phyloP scores from a whole-genome alignment of 495 filamentous ascomycete species.

The Aspergillus bridgeri region DNA sequence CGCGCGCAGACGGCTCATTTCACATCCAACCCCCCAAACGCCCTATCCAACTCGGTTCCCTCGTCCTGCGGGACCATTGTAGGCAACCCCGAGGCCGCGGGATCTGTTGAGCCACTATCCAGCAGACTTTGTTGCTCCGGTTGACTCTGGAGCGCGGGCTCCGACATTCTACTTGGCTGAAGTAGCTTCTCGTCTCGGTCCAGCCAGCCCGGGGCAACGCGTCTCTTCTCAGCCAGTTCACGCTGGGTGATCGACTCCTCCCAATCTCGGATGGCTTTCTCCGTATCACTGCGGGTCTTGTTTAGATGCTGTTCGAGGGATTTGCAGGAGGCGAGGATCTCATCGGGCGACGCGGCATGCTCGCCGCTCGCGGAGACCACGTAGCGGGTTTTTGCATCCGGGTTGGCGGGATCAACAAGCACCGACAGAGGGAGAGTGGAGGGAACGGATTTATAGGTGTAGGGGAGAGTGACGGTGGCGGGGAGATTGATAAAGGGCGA shows the following conservation, averaged over 20 bases:
- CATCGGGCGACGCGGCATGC: slow-evolving; percentile 74
- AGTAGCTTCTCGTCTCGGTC: slow-evolving; percentile 84
- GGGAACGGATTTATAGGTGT: slow-evolving; percentile 87
- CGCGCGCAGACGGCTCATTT: slow-evolving; percentile 29
- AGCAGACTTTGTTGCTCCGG: slow-evolving; percentile 40
- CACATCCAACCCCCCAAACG: slow-evolving; percentile 69
- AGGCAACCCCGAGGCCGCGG: slow-evolving; percentile 35
- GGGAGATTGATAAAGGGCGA: slow-evolving; percentile 94
- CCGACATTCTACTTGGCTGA: slow-evolving; percentile 52
- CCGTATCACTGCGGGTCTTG: slow-evolving; percentile 59
- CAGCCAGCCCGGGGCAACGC: slow-evolving; percentile 90
- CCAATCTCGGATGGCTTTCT: slow-evolving; percentile 62
- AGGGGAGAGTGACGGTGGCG: slow-evolving; percentile 84
- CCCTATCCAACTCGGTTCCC: slow-evolving; percentile 83
- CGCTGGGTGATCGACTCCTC: slow-evolving; percentile 66
- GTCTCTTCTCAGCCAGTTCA: slow-evolving; percentile 87
- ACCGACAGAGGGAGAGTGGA: slow-evolving; percentile 79
- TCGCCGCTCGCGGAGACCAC: slow-evolving; percentile 67
- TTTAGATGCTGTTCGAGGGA: slow-evolving; percentile 72
- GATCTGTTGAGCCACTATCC: slow-evolving; percentile 42
- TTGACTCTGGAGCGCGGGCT: slow-evolving; percentile 16
- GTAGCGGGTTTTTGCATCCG: slow-evolving; percentile 55
- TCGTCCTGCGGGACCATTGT: slow-evolving; percentile 52
- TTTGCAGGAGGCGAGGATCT: slow-evolving; percentile 75
- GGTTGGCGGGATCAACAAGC: slow-evolving; percentile 49